Base-by-base conservation (phyloP, 2,329 filamentous ascomycete species). In the Coleophoma crateriformis region DNA sequence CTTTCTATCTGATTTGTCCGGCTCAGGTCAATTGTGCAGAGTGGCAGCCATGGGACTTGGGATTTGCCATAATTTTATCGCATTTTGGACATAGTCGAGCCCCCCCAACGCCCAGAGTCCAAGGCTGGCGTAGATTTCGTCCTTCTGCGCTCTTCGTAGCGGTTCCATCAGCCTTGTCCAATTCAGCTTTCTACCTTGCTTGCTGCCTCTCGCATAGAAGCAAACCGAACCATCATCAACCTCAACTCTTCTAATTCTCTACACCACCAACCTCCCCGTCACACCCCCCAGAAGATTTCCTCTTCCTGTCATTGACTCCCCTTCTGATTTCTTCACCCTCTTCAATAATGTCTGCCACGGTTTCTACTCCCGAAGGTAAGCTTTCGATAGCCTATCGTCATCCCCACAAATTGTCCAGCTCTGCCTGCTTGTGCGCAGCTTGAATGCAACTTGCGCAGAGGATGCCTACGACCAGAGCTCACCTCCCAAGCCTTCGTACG, bases 361-460 rank as follows among this genome's bases (percentile, higher is more conserved):
- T 37, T 33, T 13, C 39, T 14, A 50, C 48, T 15, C 48, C 48
- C 40, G 48, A 50, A 45, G 45, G 48, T 50, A 43, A 50, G 48
- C 33, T 38, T 7, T 15, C 22, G 14, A 38, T 44, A 27, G 27
- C 41, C 15, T 32, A 20, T 33, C 27, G 40, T 39, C 47, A 19
- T 19, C 4, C n/a, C 19, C 20, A 27, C 12, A 19, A 44, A 3
- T 15, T 27, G 19, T 8, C 41, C 19, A 11, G 12, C 38, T 19
- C 17, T 12, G 38, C 17, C 15, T 20, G 4, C 38, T 20, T 19
- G 38, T 17, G 17, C 7, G 38, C 38, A 3, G 4, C 38, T 20
- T 1, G 3, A 5, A 15, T 12, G n/a, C 38, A 41, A 19, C n/a
- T 7, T 19, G 4, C 19, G 19, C 41, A 44, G 22, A 27, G 41